Conservation (phyloP, 768 basidiomycete species). For the Pleurotus giganteus region DNA sequence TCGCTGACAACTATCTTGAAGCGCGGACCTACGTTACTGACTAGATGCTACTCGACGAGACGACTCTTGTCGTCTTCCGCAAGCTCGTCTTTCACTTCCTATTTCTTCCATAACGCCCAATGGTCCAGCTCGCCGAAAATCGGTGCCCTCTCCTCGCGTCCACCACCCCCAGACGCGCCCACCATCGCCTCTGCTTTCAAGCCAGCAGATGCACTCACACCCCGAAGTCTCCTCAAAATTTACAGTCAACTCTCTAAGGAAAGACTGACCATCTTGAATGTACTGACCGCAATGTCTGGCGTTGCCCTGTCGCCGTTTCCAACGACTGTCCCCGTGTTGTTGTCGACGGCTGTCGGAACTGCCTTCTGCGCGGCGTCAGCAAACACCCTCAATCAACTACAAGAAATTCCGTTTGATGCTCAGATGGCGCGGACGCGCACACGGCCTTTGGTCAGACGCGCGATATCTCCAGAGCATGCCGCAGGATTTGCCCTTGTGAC, state of each 20-base stretch:
- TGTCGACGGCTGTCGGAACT: conserved; percentile 87
- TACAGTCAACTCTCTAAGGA: conserved; percentile 86
- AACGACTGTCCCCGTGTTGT: conserved; percentile 76
- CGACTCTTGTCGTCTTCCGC: conserved; percentile 12
- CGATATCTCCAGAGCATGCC: conserved; percentile 85
- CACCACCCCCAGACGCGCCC: conserved; percentile 7
- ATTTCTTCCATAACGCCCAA: conserved; percentile 62
- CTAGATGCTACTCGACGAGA: neutral
- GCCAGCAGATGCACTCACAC: conserved; percentile 41
- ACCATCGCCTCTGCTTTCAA: conserved; percentile 28
- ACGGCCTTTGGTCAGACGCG: conserved; percentile 81
- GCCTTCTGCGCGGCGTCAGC: conserved; percentile 90
- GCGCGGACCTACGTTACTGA: neutral
- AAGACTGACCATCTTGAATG: conserved; percentile 79
- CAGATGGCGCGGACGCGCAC: conserved; percentile 92
- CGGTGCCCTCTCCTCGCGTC: conserved; percentile 10
- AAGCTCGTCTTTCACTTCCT: conserved; percentile 43
- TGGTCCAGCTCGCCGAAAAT: conserved; percentile 32
- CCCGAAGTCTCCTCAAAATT: conserved; percentile 52
- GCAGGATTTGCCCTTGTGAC: conserved; percentile 73
- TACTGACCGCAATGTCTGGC: conserved; percentile 87
- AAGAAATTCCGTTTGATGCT: conserved; percentile 94
- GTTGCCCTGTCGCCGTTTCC: conserved; percentile 92
- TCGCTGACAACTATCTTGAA: neutral
- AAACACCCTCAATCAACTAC: conserved; percentile 91